phyloP scores from a whole-genome alignment of 2,329 filamentous ascomycete species.

The Fusarium sp. region DNA sequence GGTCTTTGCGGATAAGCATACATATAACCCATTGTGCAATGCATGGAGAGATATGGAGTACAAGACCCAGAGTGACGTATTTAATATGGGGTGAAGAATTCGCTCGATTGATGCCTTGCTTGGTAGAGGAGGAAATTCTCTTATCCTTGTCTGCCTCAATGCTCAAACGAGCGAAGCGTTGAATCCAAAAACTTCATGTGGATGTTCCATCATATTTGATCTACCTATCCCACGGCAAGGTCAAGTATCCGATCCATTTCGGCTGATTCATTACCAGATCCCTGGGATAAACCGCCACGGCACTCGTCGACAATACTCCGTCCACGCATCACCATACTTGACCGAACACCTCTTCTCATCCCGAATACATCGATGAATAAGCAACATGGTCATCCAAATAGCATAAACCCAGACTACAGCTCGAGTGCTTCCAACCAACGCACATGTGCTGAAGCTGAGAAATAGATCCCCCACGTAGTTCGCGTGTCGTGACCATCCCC shows the following conservation, averaged over 20 bases:
- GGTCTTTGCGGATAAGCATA: neutral
- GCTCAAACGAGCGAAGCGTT: neutral
- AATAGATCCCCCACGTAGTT: constrained; percentile 47
- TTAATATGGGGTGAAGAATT: neutral
- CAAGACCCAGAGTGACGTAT: neutral
- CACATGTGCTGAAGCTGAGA: constrained; percentile 55
- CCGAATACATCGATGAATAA: constrained; percentile 59
- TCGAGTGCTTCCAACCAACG: constrained; percentile 52
- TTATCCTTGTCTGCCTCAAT: neutral
- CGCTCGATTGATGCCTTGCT: neutral
- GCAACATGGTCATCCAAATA: constrained; percentile 57
- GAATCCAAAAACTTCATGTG: too few species aligned
- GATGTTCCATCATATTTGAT: too few species aligned
- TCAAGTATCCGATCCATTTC: too few species aligned
- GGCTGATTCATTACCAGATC: constrained; percentile 36
- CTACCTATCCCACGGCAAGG: too few species aligned
- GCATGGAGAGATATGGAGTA: neutral
- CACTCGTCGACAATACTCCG: constrained; percentile 56
- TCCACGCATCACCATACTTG: constrained; percentile 61
- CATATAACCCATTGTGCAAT: neutral
- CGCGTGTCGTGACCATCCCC: constrained; percentile 47
- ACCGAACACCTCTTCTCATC: constrained; percentile 58
- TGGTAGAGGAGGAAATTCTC: neutral
- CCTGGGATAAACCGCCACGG: constrained; percentile 56
- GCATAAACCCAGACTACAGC: constrained; percentile 60